Percentiles rank a stretch among this genome's conserved stretches.
Conservation (phyloP, 2,329 filamentous ascomycete species). For the Fusarium armeniacum region DNA sequence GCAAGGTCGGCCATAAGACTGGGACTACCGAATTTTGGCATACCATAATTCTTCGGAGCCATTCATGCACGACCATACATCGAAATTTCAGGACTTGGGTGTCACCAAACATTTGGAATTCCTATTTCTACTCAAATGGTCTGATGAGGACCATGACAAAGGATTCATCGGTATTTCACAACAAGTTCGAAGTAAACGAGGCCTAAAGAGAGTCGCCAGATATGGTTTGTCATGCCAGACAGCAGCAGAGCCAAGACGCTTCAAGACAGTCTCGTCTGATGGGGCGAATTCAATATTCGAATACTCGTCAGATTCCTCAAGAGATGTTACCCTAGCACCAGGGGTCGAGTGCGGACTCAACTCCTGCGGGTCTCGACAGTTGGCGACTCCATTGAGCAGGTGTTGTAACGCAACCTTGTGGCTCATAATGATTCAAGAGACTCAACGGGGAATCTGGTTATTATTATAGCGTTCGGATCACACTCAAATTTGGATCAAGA, state of each 20-base stretch:
- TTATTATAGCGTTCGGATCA: no score
- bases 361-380: neutral
- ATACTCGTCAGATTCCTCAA: neutral
- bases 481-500: neutral
- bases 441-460: neutral
- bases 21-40: neutral
- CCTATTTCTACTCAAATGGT: neutral
- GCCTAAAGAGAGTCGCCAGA: neutral
- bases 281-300: no score
- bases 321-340: neutral
- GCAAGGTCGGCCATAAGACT: constrained; percentile 13
- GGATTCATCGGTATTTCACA: neutral
- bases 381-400: neutral
- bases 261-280: neutral
- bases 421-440: neutral
- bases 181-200: neutral
- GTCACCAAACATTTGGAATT: neutral
- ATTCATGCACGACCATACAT: neutral
- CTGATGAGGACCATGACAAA: neutral
- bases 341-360: neutral
- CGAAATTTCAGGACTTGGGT: neutral
- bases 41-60: constrained; percentile 27
- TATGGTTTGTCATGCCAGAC: neutral
- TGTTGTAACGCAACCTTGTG: neutral
- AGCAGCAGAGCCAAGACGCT: neutral